phyloP scores from a whole-genome alignment of 306 rosid species.

The Spatholobus suberectus region DNA sequence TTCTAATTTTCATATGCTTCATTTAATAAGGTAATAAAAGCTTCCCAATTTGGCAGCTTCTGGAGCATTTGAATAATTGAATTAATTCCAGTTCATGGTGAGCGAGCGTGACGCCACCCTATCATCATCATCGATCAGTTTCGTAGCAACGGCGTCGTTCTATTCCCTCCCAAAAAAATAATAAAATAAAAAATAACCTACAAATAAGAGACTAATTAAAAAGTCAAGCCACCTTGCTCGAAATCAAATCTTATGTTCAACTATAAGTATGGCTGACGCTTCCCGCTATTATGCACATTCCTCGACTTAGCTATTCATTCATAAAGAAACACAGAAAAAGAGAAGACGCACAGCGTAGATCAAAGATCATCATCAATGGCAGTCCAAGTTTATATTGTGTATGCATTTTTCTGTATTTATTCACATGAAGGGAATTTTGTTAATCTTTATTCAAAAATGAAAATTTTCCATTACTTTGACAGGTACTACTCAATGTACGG shows the following conservation, averaged over 20 bases:
- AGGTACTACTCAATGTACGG: constrained; percentile 86
- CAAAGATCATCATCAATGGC: constrained; percentile 59
- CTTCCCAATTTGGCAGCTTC: neutral
- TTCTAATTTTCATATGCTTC: neutral
- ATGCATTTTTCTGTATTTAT: constrained; percentile 28
- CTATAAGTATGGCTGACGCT: constrained; percentile 45
- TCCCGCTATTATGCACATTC: neutral
- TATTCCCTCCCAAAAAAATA: neutral
- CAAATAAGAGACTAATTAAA: neutral
- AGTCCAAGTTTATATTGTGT: constrained; percentile 79
- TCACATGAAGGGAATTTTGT: neutral
- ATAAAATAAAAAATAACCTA: too few species aligned
- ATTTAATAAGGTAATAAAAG: neutral
- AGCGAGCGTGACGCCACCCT: neutral
- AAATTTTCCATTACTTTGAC: constrained; percentile 28
- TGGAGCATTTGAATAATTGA: neutral
- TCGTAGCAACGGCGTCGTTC: neutral
- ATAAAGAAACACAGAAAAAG: neutral
- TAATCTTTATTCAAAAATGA: neutral
- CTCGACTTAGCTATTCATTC: constrained; percentile 17
- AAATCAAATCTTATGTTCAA: neutral
- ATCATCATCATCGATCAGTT: constrained; percentile 52
- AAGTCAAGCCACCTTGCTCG: neutral
- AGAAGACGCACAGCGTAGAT: neutral
- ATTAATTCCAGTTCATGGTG: neutral